Evolutionary conservation across 2,329 filamentous ascomycete species (phyloP).

Genomic region (Bretziella fagacearum): DNA sequence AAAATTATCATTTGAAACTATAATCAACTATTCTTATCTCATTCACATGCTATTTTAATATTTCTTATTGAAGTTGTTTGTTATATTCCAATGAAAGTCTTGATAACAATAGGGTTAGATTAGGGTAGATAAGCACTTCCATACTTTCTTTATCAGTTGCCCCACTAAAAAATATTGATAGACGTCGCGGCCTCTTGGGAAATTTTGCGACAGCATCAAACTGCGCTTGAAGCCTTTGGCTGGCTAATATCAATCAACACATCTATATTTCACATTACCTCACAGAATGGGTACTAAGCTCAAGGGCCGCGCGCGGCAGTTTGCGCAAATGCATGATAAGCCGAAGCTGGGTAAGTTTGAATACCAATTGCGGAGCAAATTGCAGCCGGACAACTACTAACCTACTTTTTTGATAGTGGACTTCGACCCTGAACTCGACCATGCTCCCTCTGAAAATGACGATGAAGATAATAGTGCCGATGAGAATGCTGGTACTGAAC

Average conservation of each 20-base stretch:
- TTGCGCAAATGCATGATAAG: constrained; percentile 13
- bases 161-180: constrained; percentile 14
- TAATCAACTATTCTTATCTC: background rate
- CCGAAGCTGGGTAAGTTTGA: constrained; percentile 11
- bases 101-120: constrained; percentile 5
- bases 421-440: constrained; percentile 61
- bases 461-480: constrained; percentile 34
- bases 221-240: background rate
- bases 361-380: background rate
- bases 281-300: constrained; percentile 10
- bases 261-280: background rate
- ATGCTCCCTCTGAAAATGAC: constrained; percentile 36
- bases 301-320: constrained; percentile 12
- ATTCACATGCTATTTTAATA: background rate
- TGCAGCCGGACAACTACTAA: background rate
- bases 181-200: background rate
- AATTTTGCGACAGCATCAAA: constrained; percentile 12
- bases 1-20: background rate
- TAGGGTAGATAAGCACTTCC: constrained; percentile 12
- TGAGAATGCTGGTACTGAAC: constrained; percentile 55
- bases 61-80: background rate
- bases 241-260: background rate
- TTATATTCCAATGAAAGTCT: background rate
- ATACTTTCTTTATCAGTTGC: constrained; percentile 8
- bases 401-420: constrained; percentile 26